phyloP scores from a whole-genome alignment of 495 filamentous ascomycete species.

The Penicillium manginii region DNA sequence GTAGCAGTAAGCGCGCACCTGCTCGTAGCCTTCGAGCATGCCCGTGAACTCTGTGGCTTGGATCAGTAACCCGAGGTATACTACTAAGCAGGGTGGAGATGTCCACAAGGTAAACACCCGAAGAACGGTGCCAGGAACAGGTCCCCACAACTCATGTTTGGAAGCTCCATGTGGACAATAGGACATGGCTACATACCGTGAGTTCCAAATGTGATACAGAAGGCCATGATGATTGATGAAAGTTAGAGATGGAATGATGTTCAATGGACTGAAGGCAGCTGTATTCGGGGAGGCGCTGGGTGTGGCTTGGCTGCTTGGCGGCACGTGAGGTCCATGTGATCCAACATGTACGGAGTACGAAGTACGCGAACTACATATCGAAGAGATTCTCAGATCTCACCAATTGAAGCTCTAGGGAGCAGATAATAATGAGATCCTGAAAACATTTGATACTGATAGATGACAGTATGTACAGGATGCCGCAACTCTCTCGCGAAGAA shows the following conservation, averaged over 20 bases:
- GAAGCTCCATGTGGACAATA: neutral
- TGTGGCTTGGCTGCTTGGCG: constrained; percentile 36
- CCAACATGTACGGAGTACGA: neutral
- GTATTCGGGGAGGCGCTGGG: constrained; percentile 23
- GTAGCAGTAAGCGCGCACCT: constrained; percentile 57
- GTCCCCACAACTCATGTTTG: constrained; percentile 11
- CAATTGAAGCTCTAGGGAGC: neutral
- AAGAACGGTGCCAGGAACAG: constrained; percentile 12
- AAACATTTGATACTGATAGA: constrained; percentile 10
- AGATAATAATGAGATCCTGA: neutral
- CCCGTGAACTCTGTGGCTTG: constrained; percentile 51
- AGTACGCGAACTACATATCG: neutral
- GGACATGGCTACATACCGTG: constrained; percentile 43
- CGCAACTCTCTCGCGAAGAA: constrained; percentile 10
- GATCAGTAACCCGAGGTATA: constrained; percentile 10
- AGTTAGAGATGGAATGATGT: neutral
- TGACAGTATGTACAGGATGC: constrained; percentile 19
- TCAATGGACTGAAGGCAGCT: constrained; percentile 25
- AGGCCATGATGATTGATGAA: constrained; percentile 42
- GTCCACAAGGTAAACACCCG: constrained; percentile 20
- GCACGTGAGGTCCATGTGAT: constrained; percentile 34
- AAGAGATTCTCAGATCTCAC: neutral
- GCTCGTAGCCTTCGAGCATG: constrained; percentile 57
- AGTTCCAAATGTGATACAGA: constrained; percentile 61
- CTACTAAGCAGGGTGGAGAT: constrained; percentile 3